Evolutionary conservation across 192 early-diverging fungal species (phyloP).

Genomic region (Entophlyctis luteolus): DNA sequence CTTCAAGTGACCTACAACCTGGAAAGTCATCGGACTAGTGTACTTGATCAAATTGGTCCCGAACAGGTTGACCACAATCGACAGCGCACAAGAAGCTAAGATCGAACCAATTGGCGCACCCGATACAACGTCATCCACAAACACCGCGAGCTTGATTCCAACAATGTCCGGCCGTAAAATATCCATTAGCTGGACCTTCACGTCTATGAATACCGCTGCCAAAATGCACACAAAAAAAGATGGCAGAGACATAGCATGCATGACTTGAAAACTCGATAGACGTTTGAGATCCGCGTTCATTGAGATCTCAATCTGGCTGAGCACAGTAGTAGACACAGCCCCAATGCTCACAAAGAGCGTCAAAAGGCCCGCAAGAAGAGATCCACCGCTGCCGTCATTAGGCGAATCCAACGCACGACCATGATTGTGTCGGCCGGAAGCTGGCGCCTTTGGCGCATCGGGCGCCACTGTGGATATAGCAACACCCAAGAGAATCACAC

Average conservation of each 20-base stretch:
- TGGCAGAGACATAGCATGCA: conserved; percentile 14
- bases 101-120: conserved; percentile 21
- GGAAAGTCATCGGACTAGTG: conserved; percentile 24
- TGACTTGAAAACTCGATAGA: conserved; percentile 5
- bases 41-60: conserved; percentile 21
- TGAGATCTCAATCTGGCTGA: conserved; percentile 14
- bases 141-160: neutral
- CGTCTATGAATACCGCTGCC: conserved; percentile 4
- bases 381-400: neutral
- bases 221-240: conserved; percentile 9
- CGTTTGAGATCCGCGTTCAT: conserved; percentile 8
- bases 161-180: neutral
- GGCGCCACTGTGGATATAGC: conserved; percentile 5
- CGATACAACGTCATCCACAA: neutral
- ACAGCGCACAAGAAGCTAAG: neutral
- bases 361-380: neutral
- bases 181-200: conserved; percentile 6
- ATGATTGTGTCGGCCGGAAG: neutral
- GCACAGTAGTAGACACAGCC: conserved; percentile 8
- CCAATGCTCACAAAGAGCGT: conserved; percentile 5
- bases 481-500: conserved; percentile 19
- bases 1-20: conserved; percentile 27
- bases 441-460: neutral
- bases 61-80: conserved; percentile 12
- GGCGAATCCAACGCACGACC: neutral